Base-by-base conservation (phyloP, 768 basidiomycete species). In the Serendipita sp. region DNA sequence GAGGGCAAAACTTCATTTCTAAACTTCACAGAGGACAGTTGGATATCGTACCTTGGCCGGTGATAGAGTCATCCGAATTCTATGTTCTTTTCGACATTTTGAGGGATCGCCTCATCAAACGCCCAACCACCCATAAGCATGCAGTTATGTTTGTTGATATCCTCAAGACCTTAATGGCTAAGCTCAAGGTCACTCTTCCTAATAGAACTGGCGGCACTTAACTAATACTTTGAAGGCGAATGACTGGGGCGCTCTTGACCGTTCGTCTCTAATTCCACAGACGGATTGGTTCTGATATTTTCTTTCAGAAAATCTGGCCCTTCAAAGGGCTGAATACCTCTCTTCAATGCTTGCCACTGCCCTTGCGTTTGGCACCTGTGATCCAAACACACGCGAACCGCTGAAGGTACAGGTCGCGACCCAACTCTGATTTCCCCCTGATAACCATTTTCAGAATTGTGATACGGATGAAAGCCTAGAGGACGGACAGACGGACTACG, bases 101-200 rank as follows among this genome's bases (percentile, higher is more conserved):
- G 31, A 81, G 79, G 64, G 72, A 70, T 56, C 71, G 71, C 2
- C 68, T 85, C 3, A 79, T 83, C 63, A 71, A 73, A 51, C 81
- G 82, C 63, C 64, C 66, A 1, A 62, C 77, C 0, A 81, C 82
- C 0, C 82, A 84, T 66, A 70, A 68, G 0, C 72, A 75, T 0
- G 83, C 80, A 0, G 78, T 78, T n/a, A 75, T 81, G 63, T 84
- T 84, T 66, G 70, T 84, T 3, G 77, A 79, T 41, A 73, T 77
- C 2, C 72, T 85, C 67, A 84, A 84, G 69, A 81, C 81, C 0
- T 65, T 84, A 48, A 84, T 84, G 83, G 83, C 83, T 3, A 85
- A 84, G 63, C 67, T 84, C 41, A 84, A 84, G 76, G 83, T 80
- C 50, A n/a, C 4, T 51, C n/a, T 9, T n/a, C 5, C 14, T 38